A percentile compares a stretch with the other conserved stretches of the same genome.
Conservation (phyloP, 1,139 yeast genomes). For the Yamadazyma songkhlaensis region DNA sequence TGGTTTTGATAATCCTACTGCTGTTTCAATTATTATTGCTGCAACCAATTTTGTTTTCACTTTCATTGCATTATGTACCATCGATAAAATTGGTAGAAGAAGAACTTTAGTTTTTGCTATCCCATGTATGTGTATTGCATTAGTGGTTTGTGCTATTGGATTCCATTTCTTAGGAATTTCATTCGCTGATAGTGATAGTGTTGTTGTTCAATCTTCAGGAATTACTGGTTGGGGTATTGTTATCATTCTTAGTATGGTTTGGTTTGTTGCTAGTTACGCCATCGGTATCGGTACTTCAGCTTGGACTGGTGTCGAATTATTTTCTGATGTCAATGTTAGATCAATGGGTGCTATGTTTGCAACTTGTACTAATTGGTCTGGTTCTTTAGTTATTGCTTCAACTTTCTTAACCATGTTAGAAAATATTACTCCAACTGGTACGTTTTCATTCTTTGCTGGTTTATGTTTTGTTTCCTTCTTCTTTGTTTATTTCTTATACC, state of each 20-base stretch:
- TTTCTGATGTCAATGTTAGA: constrained; percentile 85
- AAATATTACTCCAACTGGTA: constrained; percentile 91
- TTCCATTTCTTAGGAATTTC: constrained; percentile 75
- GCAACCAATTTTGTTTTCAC: constrained; percentile 92
- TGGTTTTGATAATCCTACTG: constrained; percentile 83
- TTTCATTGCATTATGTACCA: constrained; percentile 73
- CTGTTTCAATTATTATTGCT: constrained; percentile 89
- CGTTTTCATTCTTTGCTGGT: constrained; percentile 87
- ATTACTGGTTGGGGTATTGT: constrained; percentile 84
- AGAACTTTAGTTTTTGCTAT: constrained; percentile 68
- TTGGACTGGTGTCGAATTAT: constrained; percentile 95
- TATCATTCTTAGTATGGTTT: constrained; percentile 79
- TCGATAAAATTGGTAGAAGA: constrained; percentile 86
- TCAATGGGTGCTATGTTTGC: constrained; percentile 90
- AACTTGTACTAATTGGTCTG: constrained; percentile 96
- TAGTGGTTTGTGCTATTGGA: constrained; percentile 79
- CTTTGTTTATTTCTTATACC: constrained; percentile 79
- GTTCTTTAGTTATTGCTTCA: constrained; percentile 85
- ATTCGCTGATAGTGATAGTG: constrained; percentile 48
- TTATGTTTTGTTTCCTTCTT: constrained; percentile 68
- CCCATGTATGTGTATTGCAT: constrained; percentile 77
- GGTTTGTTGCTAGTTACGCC: constrained; percentile 86
- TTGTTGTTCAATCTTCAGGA: constrained; percentile 40
- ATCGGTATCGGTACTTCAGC: constrained; percentile 96
- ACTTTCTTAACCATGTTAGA: constrained; percentile 93